These are phyloP conservation scores for Arabis hirsuta DNA, from an alignment of 345 rosid genomes.

Conservation along the genomic window DNA sequence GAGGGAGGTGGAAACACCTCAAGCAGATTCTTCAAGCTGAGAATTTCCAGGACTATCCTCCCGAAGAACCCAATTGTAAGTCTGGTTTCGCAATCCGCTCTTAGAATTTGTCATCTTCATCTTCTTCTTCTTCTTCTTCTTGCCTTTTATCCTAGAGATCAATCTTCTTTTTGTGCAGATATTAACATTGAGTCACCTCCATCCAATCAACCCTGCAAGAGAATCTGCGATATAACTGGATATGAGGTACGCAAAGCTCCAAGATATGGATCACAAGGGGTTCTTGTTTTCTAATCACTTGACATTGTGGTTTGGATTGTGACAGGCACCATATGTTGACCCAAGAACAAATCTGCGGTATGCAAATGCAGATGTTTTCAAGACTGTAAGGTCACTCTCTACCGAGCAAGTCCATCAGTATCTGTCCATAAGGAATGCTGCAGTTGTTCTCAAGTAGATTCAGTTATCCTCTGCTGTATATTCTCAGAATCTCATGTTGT, in stretches of 20 bases:
- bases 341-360: slow-evolving; percentile 85
- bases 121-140: too few relatives aligned
- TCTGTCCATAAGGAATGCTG: slow-evolving; percentile 82
- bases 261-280: too few relatives aligned
- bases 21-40: slow-evolving; percentile 96
- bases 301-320: neutral
- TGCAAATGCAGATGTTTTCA: slow-evolving; percentile 80
- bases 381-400: slow-evolving; percentile 80
- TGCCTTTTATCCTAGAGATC: neutral
- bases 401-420: slow-evolving; percentile 84
- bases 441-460: slow-evolving; percentile 69
- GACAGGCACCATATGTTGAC: slow-evolving; percentile 85
- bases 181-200: slow-evolving; percentile 89
- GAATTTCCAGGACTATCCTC: slow-evolving; percentile 60
- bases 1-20: slow-evolving; percentile 90
- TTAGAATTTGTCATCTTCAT: neutral
- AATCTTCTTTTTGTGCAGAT: slow-evolving; percentile 51
- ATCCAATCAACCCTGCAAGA: slow-evolving; percentile 78
- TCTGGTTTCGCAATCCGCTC: neutral
- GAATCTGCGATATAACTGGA: slow-evolving; percentile 88
- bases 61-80: slow-evolving; percentile 69
- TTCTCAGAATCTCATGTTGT: neutral
- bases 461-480: too few relatives aligned
- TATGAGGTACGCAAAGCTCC: slow-evolving; percentile 61
- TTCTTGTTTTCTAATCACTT: too few relatives aligned